phyloP scores from a whole-genome alignment of 108 stramenopile genomes.

The Skeletonema potamos region DNA sequence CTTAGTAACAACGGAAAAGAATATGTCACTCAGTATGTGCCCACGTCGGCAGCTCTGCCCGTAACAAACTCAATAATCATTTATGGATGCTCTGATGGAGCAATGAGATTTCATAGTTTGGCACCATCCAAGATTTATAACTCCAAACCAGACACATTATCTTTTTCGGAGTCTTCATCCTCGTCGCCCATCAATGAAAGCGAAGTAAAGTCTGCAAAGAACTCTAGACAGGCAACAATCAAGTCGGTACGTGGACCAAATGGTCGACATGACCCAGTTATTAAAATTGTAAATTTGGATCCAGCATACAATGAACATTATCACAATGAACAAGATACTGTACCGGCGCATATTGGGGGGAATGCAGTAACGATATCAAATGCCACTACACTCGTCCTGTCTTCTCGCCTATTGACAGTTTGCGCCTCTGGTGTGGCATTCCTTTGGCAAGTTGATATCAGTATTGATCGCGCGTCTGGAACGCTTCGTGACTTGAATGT shows the following conservation, averaged over 20 bases:
- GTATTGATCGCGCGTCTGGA: constrained; percentile 25
- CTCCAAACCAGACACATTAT: constrained; percentile 12
- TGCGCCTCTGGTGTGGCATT: constrained; percentile 37
- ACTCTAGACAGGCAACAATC: constrained; percentile 6
- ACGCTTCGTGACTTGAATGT: constrained; percentile 22
- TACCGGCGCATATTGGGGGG: constrained; percentile 60
- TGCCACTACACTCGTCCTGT: neutral
- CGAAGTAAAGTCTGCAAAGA: neutral
- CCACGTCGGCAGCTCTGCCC: constrained; percentile 31
- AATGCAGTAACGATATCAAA: constrained; percentile 1
- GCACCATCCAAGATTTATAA: neutral
- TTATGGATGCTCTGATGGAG: constrained; percentile 44
- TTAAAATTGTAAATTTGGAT: constrained; percentile 34
- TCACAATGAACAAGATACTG: neutral
- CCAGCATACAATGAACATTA: constrained; percentile 1
- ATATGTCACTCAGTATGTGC: constrained; percentile 27
- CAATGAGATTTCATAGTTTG: constrained; percentile 35
- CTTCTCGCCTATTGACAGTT: constrained; percentile 26
- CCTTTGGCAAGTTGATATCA: constrained; percentile 43
- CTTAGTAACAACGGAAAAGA: constrained; percentile 13
- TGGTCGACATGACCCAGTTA: constrained; percentile 36
- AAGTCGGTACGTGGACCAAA: constrained; percentile 36
- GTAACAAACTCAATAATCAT: constrained; percentile 33
- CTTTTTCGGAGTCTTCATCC: neutral
- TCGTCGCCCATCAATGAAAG: neutral